phyloP scores from a whole-genome alignment of 495 filamentous ascomycete genomes.

The Podospora pseudopauciseta region DNA sequence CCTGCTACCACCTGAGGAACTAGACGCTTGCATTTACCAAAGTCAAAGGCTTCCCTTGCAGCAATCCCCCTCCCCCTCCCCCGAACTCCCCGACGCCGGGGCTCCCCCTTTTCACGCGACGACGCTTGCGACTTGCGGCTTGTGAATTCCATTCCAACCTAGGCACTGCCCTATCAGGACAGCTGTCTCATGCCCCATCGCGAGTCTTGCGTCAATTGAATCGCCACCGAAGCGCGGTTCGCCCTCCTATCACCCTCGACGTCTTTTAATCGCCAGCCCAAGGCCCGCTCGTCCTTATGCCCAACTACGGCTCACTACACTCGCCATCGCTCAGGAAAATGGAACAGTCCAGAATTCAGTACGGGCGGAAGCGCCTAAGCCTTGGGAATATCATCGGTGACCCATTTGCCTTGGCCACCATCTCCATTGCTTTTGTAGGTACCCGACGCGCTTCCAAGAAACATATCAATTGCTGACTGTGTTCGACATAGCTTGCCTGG shows the following conservation, averaged over 20 bases:
- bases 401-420: conserved; percentile 91
- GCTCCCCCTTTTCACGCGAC: not conserved
- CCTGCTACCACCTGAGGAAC: too few relatives aligned
- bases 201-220: conserved; percentile 26
- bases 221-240: conserved; percentile 26
- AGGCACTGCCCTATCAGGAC: conserved; percentile 17
- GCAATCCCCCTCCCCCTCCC: not conserved
- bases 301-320: conserved; percentile 66
- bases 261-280: conserved; percentile 13
- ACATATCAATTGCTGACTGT: conserved; percentile 24
- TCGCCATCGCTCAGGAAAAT: conserved; percentile 81
- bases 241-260: not conserved
- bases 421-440: conserved; percentile 87
- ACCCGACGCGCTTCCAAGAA: not conserved
- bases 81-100: not conserved
- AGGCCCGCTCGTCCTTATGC: conserved; percentile 51
- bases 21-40: too few relatives aligned
- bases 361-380: conserved; percentile 59
- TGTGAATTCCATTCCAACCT: conserved; percentile 4
- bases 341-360: conserved; percentile 58
- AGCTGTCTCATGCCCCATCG: conserved; percentile 19
- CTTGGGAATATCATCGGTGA: conserved; percentile 90
- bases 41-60: not conserved
- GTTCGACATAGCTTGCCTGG: conserved; percentile 77
- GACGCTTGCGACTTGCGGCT: conserved; percentile 1